A percentile compares a stretch with the other conserved stretches of the same genome.
phyloP scores from a whole-genome alignment of 2,329 filamentous ascomycete genomes.

The Cryphonectria carpinicola region DNA sequence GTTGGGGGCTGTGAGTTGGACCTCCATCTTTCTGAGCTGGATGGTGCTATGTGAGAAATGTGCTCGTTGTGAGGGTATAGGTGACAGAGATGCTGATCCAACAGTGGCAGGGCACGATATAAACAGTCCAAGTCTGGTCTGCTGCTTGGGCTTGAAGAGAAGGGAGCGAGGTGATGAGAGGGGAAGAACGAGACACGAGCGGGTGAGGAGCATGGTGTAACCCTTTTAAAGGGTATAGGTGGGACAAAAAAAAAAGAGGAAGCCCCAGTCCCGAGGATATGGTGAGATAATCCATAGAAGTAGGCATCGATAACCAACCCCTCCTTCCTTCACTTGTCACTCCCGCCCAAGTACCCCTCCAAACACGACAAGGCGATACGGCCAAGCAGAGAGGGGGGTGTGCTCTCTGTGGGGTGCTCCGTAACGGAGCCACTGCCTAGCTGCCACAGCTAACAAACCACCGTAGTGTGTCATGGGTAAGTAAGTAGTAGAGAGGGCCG shows the following conservation, averaged over 20 bases:
- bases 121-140: not conserved
- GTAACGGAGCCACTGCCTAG: not conserved
- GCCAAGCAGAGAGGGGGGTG: not conserved
- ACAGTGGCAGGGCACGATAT: not conserved
- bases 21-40: conserved; percentile 37
- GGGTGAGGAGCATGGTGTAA: not conserved
- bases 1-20: conserved; percentile 76
- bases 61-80: not conserved
- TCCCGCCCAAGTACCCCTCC: not conserved
- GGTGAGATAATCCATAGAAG: not conserved
- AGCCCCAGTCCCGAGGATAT: conserved; percentile 2
- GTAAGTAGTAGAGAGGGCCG: not conserved
- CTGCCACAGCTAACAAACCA: not conserved
- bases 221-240: not conserved
- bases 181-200: not conserved
- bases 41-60: conserved; percentile 10
- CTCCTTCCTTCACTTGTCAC: not conserved
- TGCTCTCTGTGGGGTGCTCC: not conserved
- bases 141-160: not conserved
- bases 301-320: not conserved
- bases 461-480: not conserved
- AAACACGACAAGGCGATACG: not conserved
- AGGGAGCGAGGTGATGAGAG: conserved; percentile 6
- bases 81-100: not conserved
- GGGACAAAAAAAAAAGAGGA: not conserved